These are phyloP conservation scores for Heterobasidion annosum DNA, from an alignment of 1,284 basidiomycete species.

Conservation along the genomic window DNA sequence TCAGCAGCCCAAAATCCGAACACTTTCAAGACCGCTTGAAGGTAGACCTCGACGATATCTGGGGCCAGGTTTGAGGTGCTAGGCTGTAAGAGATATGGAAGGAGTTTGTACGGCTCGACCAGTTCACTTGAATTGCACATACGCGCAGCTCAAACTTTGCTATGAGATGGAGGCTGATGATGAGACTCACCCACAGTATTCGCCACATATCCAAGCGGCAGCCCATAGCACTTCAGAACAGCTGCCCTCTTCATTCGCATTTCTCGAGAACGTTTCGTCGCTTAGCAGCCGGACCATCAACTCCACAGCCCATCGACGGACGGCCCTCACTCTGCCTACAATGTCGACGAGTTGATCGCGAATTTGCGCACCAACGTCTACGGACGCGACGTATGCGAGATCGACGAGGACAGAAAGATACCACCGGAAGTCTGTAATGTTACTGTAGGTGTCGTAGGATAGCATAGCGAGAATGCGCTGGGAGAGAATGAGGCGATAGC, in stretches of 20 bases:
- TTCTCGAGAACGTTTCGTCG: constrained; percentile 66
- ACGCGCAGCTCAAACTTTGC: constrained; percentile 3
- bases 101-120: constrained; percentile 58
- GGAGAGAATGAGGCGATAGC: constrained; percentile 78
- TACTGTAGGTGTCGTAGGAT: constrained; percentile 75
- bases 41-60: constrained; percentile 63
- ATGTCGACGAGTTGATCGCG: constrained; percentile 84
- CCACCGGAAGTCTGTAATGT: constrained; percentile 94
- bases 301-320: constrained; percentile 72
- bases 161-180: not conserved
- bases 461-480: constrained; percentile 80
- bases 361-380: constrained; percentile 67
- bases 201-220: constrained; percentile 92
- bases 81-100: constrained; percentile 60
- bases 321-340: constrained; percentile 71
- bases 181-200: constrained; percentile 70
- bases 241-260: constrained; percentile 49
- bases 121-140: constrained; percentile 42
- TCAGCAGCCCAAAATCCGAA: constrained; percentile 81
- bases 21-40: constrained; percentile 82
- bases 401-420: constrained; percentile 91
- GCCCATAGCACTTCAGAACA: constrained; percentile 85
- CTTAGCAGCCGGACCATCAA: constrained; percentile 73
- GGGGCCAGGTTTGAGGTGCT: constrained; percentile 45
- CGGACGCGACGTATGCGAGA: constrained; percentile 77